phyloP scores from a whole-genome alignment of 2,329 filamentous ascomycete genomes.

The Berkeleyomyces rouxiae region DNA sequence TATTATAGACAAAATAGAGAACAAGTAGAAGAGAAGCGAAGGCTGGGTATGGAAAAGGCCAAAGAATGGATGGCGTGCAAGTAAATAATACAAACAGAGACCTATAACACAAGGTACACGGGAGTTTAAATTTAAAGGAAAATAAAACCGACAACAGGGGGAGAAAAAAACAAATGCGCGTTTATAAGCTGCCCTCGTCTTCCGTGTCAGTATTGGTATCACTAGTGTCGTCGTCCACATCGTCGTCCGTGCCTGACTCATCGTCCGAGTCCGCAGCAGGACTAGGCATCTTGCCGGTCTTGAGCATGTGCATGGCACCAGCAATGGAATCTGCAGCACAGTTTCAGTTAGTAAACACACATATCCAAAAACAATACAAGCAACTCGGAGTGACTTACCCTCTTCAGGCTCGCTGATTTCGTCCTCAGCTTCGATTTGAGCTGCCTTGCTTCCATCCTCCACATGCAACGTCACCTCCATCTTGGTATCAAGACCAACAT shows the following conservation, averaged over 20 bases:
- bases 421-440: constrained; percentile 65
- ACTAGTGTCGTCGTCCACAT: constrained; percentile 49
- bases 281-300: constrained; percentile 42
- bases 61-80: background rate
- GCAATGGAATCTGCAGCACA: constrained; percentile 59
- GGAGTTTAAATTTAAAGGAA: constrained; percentile 8
- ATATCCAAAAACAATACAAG: background rate
- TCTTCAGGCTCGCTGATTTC: constrained; percentile 97
- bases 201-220: constrained; percentile 55
- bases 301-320: constrained; percentile 77
- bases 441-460: constrained; percentile 75
- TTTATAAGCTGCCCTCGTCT: constrained; percentile 26
- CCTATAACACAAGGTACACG: constrained; percentile 4
- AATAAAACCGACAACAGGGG: constrained; percentile 12
- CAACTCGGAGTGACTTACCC: constrained; percentile 43
- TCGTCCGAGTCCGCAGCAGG: constrained; percentile 47
- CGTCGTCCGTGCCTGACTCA: constrained; percentile 64
- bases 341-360: constrained; percentile 16
- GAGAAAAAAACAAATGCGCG: constrained; percentile 9
- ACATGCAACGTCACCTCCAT: constrained; percentile 79
- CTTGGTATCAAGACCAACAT: constrained; percentile 85
- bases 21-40: background rate
- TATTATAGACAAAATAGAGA: background rate
- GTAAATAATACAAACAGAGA: background rate
- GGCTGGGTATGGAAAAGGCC: background rate